These are phyloP conservation scores for Ophiostoma ips DNA, from an alignment of 2,329 filamentous ascomycete genomes.

Conservation along the genomic window DNA sequence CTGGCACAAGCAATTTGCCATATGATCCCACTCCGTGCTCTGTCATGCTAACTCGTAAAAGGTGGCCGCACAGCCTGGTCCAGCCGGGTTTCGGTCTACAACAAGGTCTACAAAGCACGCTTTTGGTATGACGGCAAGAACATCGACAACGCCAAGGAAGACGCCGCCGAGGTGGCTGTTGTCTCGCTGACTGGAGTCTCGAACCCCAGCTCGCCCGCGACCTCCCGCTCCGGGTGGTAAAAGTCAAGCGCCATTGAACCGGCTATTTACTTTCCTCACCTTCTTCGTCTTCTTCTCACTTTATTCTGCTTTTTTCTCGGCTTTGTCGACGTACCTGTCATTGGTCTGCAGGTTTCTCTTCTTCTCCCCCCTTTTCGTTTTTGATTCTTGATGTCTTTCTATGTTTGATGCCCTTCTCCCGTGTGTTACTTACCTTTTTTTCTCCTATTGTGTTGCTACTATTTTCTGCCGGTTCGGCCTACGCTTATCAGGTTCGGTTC, in stretches of 20 bases:
- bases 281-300: background rate
- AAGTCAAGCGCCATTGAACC: background rate
- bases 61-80: constrained; percentile 89
- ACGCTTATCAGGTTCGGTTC: background rate
- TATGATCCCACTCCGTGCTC: background rate
- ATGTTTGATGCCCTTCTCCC: background rate
- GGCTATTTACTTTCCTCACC: background rate
- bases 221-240: constrained; percentile 25
- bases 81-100: constrained; percentile 59
- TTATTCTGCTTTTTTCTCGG: background rate
- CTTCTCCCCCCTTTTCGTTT: background rate
- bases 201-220: constrained; percentile 27
- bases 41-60: constrained; percentile 20
- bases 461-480: background rate
- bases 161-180: constrained; percentile 74
- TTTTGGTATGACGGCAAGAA: constrained; percentile 90
- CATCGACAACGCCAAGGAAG: constrained; percentile 76
- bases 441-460: background rate
- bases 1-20: no score
- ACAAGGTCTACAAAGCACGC: constrained; percentile 51
- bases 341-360: background rate
- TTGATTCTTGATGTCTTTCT: background rate
- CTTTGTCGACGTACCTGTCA: no score
- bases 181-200: constrained; percentile 35
- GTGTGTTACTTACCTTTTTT: background rate